phyloP scores from a whole-genome alignment of 1,284 basidiomycete species.

The Tremellales sp. region DNA sequence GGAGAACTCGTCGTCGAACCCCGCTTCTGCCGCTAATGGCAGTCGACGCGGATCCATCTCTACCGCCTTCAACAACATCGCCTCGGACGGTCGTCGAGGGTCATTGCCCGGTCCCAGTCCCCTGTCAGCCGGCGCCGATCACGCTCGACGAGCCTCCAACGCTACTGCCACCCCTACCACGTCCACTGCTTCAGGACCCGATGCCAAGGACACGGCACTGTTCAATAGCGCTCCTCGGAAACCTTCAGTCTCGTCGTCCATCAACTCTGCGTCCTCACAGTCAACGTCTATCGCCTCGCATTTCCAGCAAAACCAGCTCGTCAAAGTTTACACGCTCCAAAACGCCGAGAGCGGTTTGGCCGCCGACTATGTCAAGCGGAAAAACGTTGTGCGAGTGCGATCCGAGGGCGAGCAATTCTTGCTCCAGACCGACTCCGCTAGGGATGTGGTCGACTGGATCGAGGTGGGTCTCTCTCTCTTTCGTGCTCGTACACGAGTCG shows the following conservation, averaged over 20 bases:
- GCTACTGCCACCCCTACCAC: not conserved
- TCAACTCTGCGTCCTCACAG: slow-evolving; percentile 4
- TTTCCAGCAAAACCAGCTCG: slow-evolving; percentile 48
- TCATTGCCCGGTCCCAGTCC: slow-evolving; percentile 12
- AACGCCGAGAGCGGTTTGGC: slow-evolving; percentile 88
- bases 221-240: slow-evolving; percentile 18
- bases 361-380: slow-evolving; percentile 90
- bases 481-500: not conserved
- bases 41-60: slow-evolving; percentile 8
- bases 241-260: slow-evolving; percentile 7
- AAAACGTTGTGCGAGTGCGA: slow-evolving; percentile 89
- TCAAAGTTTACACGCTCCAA: slow-evolving; percentile 75
- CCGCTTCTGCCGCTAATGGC: not conserved
- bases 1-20: not conserved
- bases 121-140: not conserved
- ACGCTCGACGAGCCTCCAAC: slow-evolving; percentile 3
- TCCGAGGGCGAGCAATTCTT: slow-evolving; percentile 96
- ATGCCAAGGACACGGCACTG: slow-evolving; percentile 38
- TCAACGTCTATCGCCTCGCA: slow-evolving; percentile 28
- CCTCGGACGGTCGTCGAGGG: slow-evolving; percentile 4
- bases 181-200: slow-evolving; percentile 5
- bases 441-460: slow-evolving; percentile 89
- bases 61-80: slow-evolving; percentile 1
- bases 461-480: slow-evolving; percentile 59
- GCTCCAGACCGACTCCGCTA: slow-evolving; percentile 80